phyloP scores from a whole-genome alignment of 2,329 filamentous ascomycete genomes.

The Claviceps sp. region DNA sequence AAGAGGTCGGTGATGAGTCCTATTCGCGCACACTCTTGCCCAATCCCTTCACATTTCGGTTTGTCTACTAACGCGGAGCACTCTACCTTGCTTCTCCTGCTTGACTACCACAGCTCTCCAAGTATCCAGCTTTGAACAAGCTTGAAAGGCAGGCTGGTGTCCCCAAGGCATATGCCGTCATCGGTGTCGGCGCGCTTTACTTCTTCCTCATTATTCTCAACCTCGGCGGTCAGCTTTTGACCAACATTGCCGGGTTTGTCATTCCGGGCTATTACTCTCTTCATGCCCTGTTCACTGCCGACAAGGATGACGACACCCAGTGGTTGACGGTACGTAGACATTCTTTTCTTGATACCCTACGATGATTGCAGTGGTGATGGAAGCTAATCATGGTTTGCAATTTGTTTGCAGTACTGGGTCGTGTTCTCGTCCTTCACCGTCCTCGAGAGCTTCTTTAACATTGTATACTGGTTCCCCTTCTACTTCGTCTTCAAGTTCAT shows the following conservation, averaged over 20 bases:
- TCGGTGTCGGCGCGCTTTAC: conserved; percentile 65
- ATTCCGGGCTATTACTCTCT: conserved; percentile 79
- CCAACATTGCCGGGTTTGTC: conserved; percentile 73
- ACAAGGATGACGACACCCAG: conserved; percentile 70
- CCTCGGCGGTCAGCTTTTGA: conserved; percentile 75
- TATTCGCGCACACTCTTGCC: background rate
- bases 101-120: conserved; percentile 50
- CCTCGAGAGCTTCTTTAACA: conserved; percentile 67
- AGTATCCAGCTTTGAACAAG: conserved; percentile 73
- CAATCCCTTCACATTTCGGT: background rate
- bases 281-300: conserved; percentile 57
- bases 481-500: conserved; percentile 99
- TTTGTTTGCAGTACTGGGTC: conserved; percentile 62
- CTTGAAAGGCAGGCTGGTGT: conserved; percentile 73
- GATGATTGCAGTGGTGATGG: background rate
- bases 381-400: conserved; percentile 9
- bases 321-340: conserved; percentile 51
- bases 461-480: conserved; percentile 94
- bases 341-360: background rate
- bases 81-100: background rate
- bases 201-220: conserved; percentile 91
- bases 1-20: conserved; percentile 48
- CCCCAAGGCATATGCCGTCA: conserved; percentile 73
- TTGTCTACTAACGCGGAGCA: conserved; percentile 9
- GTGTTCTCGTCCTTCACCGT: conserved; percentile 74